These are phyloP conservation scores for Nectriaceae sp. DNA, from an alignment of 2,329 filamentous ascomycete species.

Conservation along the genomic window DNA sequence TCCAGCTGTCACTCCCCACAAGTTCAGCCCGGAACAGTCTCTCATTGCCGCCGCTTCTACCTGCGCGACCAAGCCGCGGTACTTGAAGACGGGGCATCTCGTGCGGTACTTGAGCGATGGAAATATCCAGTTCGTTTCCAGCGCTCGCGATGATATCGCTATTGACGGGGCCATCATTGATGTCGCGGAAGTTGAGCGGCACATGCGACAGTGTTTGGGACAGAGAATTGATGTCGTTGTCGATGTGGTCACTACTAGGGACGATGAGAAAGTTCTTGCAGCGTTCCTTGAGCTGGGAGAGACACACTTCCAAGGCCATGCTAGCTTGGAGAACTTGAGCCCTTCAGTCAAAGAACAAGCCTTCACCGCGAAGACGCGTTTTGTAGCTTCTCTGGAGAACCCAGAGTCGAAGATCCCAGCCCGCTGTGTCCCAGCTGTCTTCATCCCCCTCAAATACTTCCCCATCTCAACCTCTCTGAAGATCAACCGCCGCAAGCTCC, in stretches of 20 bases:
- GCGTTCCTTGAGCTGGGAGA: constrained; percentile 53
- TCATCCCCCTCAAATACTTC: constrained; percentile 49
- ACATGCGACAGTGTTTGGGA: constrained; percentile 48
- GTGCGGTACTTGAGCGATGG: constrained; percentile 52
- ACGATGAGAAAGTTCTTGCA: constrained; percentile 43
- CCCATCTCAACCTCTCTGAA: constrained; percentile 53
- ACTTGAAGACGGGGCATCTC: constrained; percentile 53
- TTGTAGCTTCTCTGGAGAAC: constrained; percentile 43
- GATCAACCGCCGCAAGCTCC: constrained; percentile 50
- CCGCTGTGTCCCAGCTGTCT: constrained; percentile 49
- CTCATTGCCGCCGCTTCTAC: constrained; percentile 22
- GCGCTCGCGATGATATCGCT: constrained; percentile 43
- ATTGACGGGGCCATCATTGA: constrained; percentile 43
- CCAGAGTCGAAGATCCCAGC: constrained; percentile 33
- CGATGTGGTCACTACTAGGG: constrained; percentile 48
- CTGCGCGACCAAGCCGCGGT: constrained; percentile 29
- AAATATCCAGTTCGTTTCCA: constrained; percentile 49
- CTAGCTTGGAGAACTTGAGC: constrained; percentile 41
- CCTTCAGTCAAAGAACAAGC: constrained; percentile 44
- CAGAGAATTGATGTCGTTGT: constrained; percentile 50
- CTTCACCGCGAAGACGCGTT: constrained; percentile 45
- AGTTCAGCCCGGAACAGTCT: constrained; percentile 33
- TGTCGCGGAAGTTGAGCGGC: constrained; percentile 47
- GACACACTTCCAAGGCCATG: constrained; percentile 36
- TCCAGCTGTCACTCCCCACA: constrained; percentile 36